Conservation (phyloP, 331 rosid genomes). For the Quercus phellos region DNA sequence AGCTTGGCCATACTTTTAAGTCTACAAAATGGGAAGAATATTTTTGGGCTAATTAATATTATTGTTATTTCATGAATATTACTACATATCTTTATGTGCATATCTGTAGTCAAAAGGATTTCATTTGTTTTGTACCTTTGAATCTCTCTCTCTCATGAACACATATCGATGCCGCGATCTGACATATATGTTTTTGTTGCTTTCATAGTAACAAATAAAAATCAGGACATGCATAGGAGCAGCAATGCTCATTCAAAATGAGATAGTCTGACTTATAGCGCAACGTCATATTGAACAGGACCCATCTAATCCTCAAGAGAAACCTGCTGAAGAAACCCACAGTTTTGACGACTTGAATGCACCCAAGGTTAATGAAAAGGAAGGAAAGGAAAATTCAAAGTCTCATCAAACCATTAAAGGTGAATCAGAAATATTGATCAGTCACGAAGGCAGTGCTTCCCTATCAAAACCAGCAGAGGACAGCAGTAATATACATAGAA, state of each 20-base stretch:
- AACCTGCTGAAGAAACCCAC: conserved; percentile 15
- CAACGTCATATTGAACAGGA: conserved; percentile 23
- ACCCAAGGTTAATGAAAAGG: neutral
- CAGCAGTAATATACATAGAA: neutral
- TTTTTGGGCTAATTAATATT: neutral
- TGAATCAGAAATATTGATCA: neutral
- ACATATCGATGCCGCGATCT: neutral
- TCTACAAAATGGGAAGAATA: neutral
- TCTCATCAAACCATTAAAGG: neutral
- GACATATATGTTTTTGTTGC: neutral
- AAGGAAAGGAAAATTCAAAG: neutral
- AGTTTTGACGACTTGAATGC: neutral
- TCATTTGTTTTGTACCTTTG: neutral
- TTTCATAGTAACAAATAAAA: neutral
- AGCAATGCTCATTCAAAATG: neutral
- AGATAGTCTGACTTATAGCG: neutral
- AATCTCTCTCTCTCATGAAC: neutral
- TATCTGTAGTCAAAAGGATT: neutral
- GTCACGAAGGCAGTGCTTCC: neutral
- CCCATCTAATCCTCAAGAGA: conserved; percentile 4
- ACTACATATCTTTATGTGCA: neutral
- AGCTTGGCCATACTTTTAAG: neutral
- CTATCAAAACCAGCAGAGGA: neutral
- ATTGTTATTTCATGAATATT: neutral
- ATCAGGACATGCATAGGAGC: neutral